phyloP scores from a whole-genome alignment of 257 asterid species.

The Capsicum rhomboideum region DNA sequence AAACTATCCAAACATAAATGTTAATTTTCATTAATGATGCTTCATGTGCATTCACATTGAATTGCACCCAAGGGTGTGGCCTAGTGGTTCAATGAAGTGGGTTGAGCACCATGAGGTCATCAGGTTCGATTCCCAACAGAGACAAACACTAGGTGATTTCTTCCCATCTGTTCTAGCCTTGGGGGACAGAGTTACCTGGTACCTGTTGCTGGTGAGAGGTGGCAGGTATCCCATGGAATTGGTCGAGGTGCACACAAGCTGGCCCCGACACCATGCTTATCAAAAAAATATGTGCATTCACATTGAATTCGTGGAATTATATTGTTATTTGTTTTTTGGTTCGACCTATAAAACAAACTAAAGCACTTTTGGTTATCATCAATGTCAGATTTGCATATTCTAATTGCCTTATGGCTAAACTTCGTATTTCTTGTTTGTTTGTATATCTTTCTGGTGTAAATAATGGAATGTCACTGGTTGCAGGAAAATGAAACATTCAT shows the following conservation, averaged over 20 bases:
- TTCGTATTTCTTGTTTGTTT: background rate
- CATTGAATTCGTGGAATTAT: background rate
- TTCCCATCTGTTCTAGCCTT: no score
- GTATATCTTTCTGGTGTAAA: background rate
- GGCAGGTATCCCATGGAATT: no score
- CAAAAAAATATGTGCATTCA: background rate
- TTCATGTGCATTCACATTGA: background rate
- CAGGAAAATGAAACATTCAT: conserved; percentile 69
- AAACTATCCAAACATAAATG: background rate
- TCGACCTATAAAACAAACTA: background rate
- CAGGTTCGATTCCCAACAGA: no score
- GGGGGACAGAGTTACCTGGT: no score
- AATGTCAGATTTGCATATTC: background rate
- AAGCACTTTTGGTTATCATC: background rate
- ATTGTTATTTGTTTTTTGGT: background rate
- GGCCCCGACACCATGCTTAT: no score
- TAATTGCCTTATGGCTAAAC: background rate
- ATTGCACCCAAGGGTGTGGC: no score
- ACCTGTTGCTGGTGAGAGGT: no score
- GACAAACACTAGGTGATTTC: no score
- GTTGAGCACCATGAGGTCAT: no score
- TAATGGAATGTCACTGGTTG: conserved; percentile 16
- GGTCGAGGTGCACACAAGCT: no score
- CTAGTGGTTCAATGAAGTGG: no score
- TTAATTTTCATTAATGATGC: background rate